These are phyloP conservation scores for Vitis cinerea DNA, from an alignment of 164 flowering plant genomes.

Conservation along the genomic window DNA sequence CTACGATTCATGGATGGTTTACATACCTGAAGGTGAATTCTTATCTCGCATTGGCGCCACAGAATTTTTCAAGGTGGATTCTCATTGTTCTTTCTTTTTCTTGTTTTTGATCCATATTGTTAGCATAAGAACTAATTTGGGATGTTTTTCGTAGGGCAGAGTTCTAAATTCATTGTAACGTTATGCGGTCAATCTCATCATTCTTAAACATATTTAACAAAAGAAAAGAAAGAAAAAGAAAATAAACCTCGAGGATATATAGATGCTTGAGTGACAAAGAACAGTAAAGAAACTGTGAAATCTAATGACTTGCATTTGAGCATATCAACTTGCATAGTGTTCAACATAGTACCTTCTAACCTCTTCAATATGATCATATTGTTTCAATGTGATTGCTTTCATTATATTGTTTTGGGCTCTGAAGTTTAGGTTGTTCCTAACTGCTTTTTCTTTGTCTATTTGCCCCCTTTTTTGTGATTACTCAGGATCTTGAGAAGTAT, in stretches of 20 bases:
- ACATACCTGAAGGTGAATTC: conserved; percentile 91
- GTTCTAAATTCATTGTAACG: too few relatives aligned
- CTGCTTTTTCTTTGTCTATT: background rate
- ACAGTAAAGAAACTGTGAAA: background rate
- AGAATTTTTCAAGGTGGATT: conserved; percentile 76
- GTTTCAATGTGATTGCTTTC: too few relatives aligned
- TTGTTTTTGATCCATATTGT: background rate
- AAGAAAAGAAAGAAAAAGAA: too few relatives aligned
- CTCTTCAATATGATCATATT: too few relatives aligned
- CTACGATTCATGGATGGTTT: conserved; percentile 98
- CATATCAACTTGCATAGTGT: background rate
- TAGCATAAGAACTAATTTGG: too few relatives aligned
- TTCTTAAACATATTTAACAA: too few relatives aligned
- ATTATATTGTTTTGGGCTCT: background rate
- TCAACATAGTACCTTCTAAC: background rate
- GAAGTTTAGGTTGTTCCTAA: background rate
- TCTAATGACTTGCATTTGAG: background rate
- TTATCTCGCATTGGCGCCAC: conserved; percentile 90
- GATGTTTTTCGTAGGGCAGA: too few relatives aligned
- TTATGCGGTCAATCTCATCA: too few relatives aligned
- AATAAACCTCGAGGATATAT: background rate
- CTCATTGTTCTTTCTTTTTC: background rate
- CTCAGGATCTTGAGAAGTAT: conserved; percentile 86
- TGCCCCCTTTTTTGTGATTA: background rate
- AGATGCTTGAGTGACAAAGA: background rate